Evolutionary conservation across 192 early-diverging fungal genomes (phyloP).

Genomic region (Phlyctochytrium planicorne): DNA sequence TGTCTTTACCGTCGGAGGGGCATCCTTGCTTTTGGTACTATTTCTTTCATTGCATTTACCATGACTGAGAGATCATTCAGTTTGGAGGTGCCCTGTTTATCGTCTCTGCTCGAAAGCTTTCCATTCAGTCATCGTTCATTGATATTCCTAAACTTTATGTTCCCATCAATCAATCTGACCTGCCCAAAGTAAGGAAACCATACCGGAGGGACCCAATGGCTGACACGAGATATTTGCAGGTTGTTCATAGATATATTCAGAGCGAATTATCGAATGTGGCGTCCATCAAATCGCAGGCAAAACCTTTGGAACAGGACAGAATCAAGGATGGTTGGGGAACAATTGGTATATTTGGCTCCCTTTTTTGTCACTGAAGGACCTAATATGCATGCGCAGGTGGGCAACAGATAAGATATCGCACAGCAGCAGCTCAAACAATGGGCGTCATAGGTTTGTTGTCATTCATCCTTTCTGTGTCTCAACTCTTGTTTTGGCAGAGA

Average conservation of each 20-base stretch:
- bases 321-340: not conserved
- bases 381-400: no score
- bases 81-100: slow-evolving; percentile 27
- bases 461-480: not conserved
- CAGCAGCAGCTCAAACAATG: not conserved
- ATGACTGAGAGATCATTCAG: not conserved
- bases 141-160: slow-evolving; percentile 41
- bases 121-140: slow-evolving; percentile 20
- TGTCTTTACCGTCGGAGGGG: slow-evolving; percentile 3
- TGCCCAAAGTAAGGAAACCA: slow-evolving; percentile 26
- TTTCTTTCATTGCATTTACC: not conserved
- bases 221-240: no score
- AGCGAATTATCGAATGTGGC: slow-evolving; percentile 35
- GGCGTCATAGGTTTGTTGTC: not conserved
- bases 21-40: not conserved
- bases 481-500: no score
- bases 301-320: not conserved
- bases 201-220: no score
- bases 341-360: no score
- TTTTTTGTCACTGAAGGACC: no score
- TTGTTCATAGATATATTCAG: slow-evolving; percentile 26
- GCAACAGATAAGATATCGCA: not conserved
- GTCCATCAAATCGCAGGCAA: slow-evolving; percentile 4
- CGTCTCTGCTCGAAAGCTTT: slow-evolving; percentile 25
- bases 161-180: slow-evolving; percentile 37